These are phyloP conservation scores for Teunomyces atbi DNA, from an alignment of 805 yeast genomes.

Conservation along the genomic window DNA sequence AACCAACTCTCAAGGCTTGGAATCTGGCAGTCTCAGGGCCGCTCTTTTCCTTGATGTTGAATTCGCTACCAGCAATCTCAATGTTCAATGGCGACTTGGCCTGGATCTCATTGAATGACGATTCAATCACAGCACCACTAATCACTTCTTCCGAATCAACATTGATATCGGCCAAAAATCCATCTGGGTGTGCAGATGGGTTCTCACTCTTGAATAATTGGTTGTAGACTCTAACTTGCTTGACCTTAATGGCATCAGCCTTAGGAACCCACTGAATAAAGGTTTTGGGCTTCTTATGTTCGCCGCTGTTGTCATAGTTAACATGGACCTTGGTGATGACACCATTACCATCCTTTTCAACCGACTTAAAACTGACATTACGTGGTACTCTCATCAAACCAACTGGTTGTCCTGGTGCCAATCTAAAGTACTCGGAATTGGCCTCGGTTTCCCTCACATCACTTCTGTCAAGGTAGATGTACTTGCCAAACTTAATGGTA, in stretches of 20 bases:
- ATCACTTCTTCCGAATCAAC: slow-evolving; percentile 71
- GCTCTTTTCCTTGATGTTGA: slow-evolving; percentile 66
- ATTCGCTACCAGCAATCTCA: slow-evolving; percentile 57
- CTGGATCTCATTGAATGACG: slow-evolving; percentile 67
- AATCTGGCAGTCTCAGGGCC: slow-evolving; percentile 82
- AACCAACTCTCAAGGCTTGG: slow-evolving; percentile 97
- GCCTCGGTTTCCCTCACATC: slow-evolving; percentile 65
- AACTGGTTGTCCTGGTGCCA: slow-evolving; percentile 92
- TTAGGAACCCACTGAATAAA: slow-evolving; percentile 96
- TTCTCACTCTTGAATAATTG: slow-evolving; percentile 88
- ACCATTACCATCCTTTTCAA: slow-evolving; percentile 64
- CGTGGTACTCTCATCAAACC: slow-evolving; percentile 91
- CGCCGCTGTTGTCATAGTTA: slow-evolving; percentile 67
- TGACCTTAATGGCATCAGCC: slow-evolving; percentile 51
- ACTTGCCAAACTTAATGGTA: slow-evolving; percentile 71
- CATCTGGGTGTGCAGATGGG: slow-evolving; percentile 85
- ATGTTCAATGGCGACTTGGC: slow-evolving; percentile 74
- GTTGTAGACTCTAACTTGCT: slow-evolving; percentile 83
- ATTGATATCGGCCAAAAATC: slow-evolving; percentile 81
- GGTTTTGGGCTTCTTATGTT: slow-evolving; percentile 82
- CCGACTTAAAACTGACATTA: slow-evolving; percentile 68
- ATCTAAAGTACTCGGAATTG: slow-evolving; percentile 78
- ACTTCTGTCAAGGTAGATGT: slow-evolving; percentile 78
- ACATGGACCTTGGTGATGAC: slow-evolving; percentile 70
- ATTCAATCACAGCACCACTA: slow-evolving; percentile 68